Evolutionary conservation across 257 asterid genomes (phyloP).

Genomic region (Salvia miltiorrhiza): DNA sequence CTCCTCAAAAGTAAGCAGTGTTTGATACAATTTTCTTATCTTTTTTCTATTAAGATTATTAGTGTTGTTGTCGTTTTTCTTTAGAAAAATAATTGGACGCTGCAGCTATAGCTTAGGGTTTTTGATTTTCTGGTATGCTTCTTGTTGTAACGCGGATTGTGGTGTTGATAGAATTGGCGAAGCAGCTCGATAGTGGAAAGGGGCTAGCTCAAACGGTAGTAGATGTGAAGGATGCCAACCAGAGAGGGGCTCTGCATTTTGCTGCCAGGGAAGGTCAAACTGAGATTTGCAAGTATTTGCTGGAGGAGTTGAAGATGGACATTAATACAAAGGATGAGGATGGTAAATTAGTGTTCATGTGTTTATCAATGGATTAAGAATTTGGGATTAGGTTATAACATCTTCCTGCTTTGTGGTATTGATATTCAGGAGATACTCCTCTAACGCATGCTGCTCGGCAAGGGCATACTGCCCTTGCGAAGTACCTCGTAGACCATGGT

Average conservation of each 20-base stretch:
- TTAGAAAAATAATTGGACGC: too few relatives aligned
- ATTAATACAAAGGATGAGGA: slow-evolving; percentile 77
- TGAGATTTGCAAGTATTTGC: slow-evolving; percentile 79
- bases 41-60: neutral
- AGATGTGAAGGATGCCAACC: slow-evolving; percentile 91
- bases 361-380: neutral
- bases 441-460: slow-evolving; percentile 85
- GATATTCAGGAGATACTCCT: slow-evolving; percentile 84
- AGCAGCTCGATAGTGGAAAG: slow-evolving; percentile 77
- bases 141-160: slow-evolving; percentile 8
- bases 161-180: slow-evolving; percentile 46
- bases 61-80: neutral
- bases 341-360: slow-evolving; percentile 39
- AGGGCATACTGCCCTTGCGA: slow-evolving; percentile 75
- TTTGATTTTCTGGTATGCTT: neutral
- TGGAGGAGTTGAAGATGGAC: slow-evolving; percentile 86
- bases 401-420: slow-evolving; percentile 3
- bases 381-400: neutral
- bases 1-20: slow-evolving; percentile 59
- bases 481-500: slow-evolving; percentile 68
- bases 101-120: neutral
- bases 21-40: neutral
- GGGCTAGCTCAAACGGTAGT: slow-evolving; percentile 66
- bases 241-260: slow-evolving; percentile 92
- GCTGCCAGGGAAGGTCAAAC: slow-evolving; percentile 93